Evolutionary conservation across 495 filamentous ascomycete species (phyloP).

Genomic region (Penicillium chermesinum): DNA sequence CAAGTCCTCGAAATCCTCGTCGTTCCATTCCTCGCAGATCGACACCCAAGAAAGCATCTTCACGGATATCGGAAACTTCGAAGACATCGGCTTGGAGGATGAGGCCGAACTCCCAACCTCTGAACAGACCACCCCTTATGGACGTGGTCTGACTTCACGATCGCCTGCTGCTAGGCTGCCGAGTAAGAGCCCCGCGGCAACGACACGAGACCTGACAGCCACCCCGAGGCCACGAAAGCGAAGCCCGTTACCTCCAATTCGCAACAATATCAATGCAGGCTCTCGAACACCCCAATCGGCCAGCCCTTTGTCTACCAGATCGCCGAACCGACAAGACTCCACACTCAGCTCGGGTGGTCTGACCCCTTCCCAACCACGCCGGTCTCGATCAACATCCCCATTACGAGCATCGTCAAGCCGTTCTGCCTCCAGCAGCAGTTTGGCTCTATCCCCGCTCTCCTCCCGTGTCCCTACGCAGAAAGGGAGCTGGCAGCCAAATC

Average conservation of each 20-base stretch:
- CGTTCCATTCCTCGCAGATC: constrained; percentile 69
- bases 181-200: constrained; percentile 26
- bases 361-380: constrained; percentile 26
- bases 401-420: constrained; percentile 29
- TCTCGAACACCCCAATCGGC: constrained; percentile 17
- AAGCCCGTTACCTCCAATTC: constrained; percentile 30
- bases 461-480: constrained; percentile 28
- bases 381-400: constrained; percentile 40
- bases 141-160: constrained; percentile 27
- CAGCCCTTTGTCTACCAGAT: constrained; percentile 17
- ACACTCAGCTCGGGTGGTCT: constrained; percentile 21
- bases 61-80: constrained; percentile 74
- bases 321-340: constrained; percentile 24
- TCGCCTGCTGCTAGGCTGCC: constrained; percentile 31
- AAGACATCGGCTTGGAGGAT: constrained; percentile 87
- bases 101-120: constrained; percentile 37
- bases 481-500: constrained; percentile 64
- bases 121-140: constrained; percentile 26
- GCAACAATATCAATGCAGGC: constrained; percentile 26
- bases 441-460: constrained; percentile 37
- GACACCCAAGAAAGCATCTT: constrained; percentile 62
- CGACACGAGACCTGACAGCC: constrained; percentile 40
- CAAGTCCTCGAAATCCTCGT: constrained; percentile 86
- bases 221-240: constrained; percentile 43
- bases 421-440: constrained; percentile 29